These are phyloP conservation scores for Cercospora sojina DNA, from an alignment of 2,329 filamentous ascomycete species.

Conservation along the genomic window DNA sequence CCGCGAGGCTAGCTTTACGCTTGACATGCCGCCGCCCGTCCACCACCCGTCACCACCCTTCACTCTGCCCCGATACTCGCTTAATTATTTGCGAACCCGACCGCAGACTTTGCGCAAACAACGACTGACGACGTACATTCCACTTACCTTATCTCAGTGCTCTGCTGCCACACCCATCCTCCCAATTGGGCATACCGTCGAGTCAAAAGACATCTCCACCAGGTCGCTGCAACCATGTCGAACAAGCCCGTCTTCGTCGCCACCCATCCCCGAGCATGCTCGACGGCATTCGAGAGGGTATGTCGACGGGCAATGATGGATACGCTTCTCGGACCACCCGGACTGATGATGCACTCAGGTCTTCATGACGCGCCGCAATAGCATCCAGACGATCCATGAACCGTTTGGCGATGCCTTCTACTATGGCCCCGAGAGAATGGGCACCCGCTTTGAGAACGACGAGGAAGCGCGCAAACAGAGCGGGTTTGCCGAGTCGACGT, in stretches of 20 bases:
- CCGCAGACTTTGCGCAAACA: background rate
- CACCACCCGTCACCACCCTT: constrained; percentile 2
- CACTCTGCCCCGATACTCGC: background rate
- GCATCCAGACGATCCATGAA: constrained; percentile 82
- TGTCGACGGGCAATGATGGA: constrained; percentile 33
- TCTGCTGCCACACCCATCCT: background rate
- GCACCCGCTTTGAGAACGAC: constrained; percentile 74
- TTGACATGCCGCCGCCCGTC: constrained; percentile 6
- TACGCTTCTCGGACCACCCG: constrained; percentile 3
- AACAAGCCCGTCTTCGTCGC: constrained; percentile 84
- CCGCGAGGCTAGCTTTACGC: constrained; percentile 15
- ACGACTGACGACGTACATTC: background rate
- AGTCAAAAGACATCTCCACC: background rate
- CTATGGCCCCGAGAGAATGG: constrained; percentile 86
- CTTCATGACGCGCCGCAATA: constrained; percentile 90
- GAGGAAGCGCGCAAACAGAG: constrained; percentile 54
- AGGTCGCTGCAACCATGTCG: constrained; percentile 55
- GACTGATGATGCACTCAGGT: constrained; percentile 57
- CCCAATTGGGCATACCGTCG: background rate
- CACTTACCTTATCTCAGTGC: background rate
- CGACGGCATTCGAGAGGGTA: constrained; percentile 94
- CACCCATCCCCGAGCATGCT: constrained; percentile 92
- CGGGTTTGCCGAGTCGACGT: constrained; percentile 70
- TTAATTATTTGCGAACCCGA: constrained; percentile 5
- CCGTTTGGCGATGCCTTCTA: constrained; percentile 97